Percentiles rank a stretch among this genome's conserved stretches.
These are phyloP conservation scores for Pythium rhizo-oryzae DNA, from an alignment of 352 stramenopile species.

Conservation along the genomic window DNA sequence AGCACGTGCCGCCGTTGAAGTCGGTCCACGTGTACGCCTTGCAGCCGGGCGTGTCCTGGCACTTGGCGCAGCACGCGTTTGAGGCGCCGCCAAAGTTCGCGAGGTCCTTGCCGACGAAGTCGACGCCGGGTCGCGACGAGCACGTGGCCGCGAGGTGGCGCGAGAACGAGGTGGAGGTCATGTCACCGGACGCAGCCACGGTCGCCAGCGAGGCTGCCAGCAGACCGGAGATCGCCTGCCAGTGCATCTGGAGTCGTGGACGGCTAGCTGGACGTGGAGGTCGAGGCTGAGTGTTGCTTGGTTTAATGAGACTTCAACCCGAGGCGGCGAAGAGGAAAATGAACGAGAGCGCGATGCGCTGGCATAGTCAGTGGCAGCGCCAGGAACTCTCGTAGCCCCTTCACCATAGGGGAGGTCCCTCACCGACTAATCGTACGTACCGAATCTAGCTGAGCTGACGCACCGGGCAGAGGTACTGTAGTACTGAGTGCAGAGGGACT, in stretches of 20 bases:
- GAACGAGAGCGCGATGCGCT: not conserved
- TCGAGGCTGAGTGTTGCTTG: no score
- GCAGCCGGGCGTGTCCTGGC: constrained; percentile 2
- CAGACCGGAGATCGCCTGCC: not conserved
- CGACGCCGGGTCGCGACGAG: not conserved
- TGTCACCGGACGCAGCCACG: not conserved
- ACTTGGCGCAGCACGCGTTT: not conserved
- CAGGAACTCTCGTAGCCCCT: no score
- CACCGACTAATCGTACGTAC: no score
- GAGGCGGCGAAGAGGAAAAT: constrained; percentile 6
- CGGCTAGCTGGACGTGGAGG: no score
- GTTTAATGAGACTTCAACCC: constrained; percentile 2
- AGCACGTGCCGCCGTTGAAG: constrained; percentile 55
- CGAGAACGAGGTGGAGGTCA: not conserved
- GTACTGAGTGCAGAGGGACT: no score
- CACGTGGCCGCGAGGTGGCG: not conserved
- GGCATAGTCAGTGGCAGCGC: no score
- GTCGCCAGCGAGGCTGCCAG: not conserved
- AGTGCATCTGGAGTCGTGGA: constrained; percentile 2
- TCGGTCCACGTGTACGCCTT: constrained; percentile 41
- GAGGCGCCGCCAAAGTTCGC: not conserved
- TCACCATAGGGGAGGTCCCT: no score
- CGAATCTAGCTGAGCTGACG: no score
- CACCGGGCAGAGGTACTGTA: no score
- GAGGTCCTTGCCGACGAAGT: constrained; percentile 9